Evolutionary conservation across 495 filamentous ascomycete genomes (phyloP), one percentile per base, ranked within the genome.

Genomic region (Chlorociboria aeruginascens): DNA sequence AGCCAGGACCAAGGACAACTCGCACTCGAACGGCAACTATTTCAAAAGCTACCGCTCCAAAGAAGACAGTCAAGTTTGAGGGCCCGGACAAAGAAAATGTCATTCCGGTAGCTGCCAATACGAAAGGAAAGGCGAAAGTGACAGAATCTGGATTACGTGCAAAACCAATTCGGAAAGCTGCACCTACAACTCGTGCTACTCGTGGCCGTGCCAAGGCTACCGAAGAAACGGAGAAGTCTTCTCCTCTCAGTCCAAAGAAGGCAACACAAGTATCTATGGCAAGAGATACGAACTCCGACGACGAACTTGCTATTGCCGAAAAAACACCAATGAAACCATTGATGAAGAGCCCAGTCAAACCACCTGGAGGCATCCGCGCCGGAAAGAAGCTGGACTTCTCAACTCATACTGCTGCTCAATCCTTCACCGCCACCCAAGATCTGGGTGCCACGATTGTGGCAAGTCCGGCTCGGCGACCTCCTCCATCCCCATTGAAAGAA

Each of bases 51-150:
- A 17, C 53, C 9, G 31, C 53, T 7, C 37, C 63, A 17, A 77
- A 74, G 63, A 78, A 78, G 61, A 67, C 66, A 1, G 74, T 78
- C 50, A 73, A 66, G 39, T 78, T 78, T 53, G 48, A 74, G 55
- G 74, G 75, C 46, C 71, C 73, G 0, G 72, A 76, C 58, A 75
- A 78, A 54, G 74, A 78, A 55, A 76, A 78, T 42, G 51, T 72
- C 8, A 35, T 52, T 3, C 58, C 59, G 14, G 29, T 30, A 12
- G 28, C 56, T n/a, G 46, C 51, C 4, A 48, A 58, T 11, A 25
- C 46, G 11, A 54, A 55, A 30, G 51, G 48, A 13, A 64, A 59
- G 44, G 30, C 56, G 29, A 66, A 65, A 49, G 45, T 59, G 0
- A 39, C 61, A 29, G 62, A 62, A 17, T 67, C 63, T 1, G 68